Percentiles rank a stretch among this genome's conserved stretches.
phyloP scores from a whole-genome alignment of 2,329 filamentous ascomycete species.

The Fusarium sp. region DNA sequence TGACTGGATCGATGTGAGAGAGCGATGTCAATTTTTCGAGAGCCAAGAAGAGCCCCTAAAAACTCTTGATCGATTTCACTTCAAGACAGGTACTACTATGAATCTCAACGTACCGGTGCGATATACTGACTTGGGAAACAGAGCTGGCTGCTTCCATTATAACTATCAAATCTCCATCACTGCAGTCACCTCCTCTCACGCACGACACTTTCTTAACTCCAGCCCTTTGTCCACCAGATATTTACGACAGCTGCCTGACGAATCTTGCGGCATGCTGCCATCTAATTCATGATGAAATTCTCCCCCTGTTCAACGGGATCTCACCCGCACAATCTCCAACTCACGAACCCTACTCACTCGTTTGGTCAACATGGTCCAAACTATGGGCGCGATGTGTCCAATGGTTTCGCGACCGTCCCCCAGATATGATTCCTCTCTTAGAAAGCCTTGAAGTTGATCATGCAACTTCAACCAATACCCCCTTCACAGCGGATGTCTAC shows the following conservation, averaged over 20 bases:
- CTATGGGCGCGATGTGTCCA: conserved; percentile 15
- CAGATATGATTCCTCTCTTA: conserved; percentile 10
- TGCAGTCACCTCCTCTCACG: background rate
- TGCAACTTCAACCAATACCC: background rate
- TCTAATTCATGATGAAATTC: background rate
- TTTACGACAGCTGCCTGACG: conserved; percentile 1
- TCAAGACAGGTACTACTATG: background rate
- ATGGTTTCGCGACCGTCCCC: conserved; percentile 23
- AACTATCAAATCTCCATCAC: background rate
- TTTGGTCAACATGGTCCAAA: conserved; percentile 22
- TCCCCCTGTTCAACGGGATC: conserved; percentile 9
- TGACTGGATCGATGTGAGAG: background rate
- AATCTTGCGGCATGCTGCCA: conserved; percentile 21
- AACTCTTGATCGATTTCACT: conserved; percentile 13
- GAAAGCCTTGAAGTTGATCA: conserved; percentile 18
- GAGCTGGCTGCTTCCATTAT: conserved; percentile 21
- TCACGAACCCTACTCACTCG: conserved; percentile 7
- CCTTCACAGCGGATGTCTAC: conserved; percentile 24
- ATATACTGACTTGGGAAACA: background rate
- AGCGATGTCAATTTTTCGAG: conserved; percentile 9
- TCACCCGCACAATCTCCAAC: conserved; percentile 9
- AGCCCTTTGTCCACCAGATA: background rate
- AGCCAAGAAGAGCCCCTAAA: conserved; percentile 15
- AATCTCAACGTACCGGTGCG: rapidly evolving
- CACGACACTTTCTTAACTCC: background rate